Percentiles rank a stretch among this genome's conserved stretches.
Evolutionary conservation across 2,329 filamentous ascomycete species (phyloP).

Genomic region (Ophiostoma ips): DNA sequence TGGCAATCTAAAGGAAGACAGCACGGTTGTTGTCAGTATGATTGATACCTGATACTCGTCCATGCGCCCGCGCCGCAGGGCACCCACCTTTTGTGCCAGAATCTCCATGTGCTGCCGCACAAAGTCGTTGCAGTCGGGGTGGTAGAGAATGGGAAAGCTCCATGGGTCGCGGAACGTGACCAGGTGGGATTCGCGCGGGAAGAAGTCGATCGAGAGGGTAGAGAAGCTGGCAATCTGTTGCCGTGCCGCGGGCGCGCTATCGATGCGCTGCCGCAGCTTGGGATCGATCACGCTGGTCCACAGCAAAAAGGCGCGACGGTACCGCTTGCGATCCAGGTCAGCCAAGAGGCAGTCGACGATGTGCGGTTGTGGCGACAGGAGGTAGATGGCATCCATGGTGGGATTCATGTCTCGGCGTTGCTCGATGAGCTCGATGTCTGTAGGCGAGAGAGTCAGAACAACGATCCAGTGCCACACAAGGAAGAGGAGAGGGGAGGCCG

Average conservation of each 20-base stretch:
- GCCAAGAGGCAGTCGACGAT: slow-evolving; percentile 90
- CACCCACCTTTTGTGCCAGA: slow-evolving; percentile 70
- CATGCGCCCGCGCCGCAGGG: too few species aligned
- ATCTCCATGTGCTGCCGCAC: slow-evolving; percentile 72
- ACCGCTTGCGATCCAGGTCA: slow-evolving; percentile 75
- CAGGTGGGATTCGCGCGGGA: slow-evolving; percentile 78
- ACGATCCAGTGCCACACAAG: neutral
- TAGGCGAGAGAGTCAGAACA: neutral
- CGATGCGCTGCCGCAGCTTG: slow-evolving; percentile 57
- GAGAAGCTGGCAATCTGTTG: slow-evolving; percentile 69
- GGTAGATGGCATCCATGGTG: slow-evolving; percentile 88
- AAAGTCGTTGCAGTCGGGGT: slow-evolving; percentile 75
- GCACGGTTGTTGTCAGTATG: neutral
- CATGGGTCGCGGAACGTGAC: slow-evolving; percentile 87
- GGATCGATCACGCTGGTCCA: slow-evolving; percentile 71
- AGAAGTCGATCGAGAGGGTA: slow-evolving; percentile 77
- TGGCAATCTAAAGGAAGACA: too few species aligned
- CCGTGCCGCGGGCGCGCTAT: slow-evolving; percentile 52
- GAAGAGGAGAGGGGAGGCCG: neutral
- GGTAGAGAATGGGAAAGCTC: slow-evolving; percentile 88
- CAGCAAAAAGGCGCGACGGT: slow-evolving; percentile 64
- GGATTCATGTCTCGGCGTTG: slow-evolving; percentile 68
- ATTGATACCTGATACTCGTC: neutral
- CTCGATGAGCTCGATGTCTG: slow-evolving; percentile 92
- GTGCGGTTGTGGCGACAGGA: slow-evolving; percentile 72